A percentile compares a stretch with the other conserved stretches of the same genome.
phyloP scores from a whole-genome alignment of 2,329 filamentous ascomycete species.

The Venturia effusa region DNA sequence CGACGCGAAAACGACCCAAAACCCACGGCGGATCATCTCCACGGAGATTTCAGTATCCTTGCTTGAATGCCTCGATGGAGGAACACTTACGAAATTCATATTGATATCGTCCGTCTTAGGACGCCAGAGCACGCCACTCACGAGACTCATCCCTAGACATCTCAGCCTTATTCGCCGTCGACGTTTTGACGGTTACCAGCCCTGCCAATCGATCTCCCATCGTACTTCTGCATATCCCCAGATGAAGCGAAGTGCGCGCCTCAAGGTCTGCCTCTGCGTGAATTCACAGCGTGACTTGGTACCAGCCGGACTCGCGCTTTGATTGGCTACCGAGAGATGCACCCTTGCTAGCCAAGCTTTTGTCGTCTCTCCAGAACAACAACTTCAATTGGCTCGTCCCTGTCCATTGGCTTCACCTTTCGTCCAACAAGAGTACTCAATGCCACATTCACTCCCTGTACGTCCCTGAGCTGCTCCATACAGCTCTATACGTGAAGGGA shows the following conservation, averaged over 20 bases:
- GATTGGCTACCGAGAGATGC: not conserved
- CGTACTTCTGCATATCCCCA: not conserved
- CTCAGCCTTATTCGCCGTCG: not conserved
- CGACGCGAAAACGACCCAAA: not conserved
- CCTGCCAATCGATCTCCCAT: not conserved
- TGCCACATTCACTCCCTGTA: not conserved
- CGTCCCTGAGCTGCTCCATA: slow-evolving; percentile 1
- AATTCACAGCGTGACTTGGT: not conserved
- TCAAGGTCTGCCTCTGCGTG: not conserved
- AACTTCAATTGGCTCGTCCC: not conserved
- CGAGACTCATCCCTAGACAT: not conserved
- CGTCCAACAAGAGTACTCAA: not conserved
- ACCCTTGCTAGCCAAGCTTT: not conserved
- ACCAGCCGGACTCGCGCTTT: not conserved
- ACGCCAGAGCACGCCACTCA: not conserved
- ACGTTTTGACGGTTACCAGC: not conserved
- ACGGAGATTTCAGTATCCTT: not conserved
- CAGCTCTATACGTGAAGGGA: not conserved
- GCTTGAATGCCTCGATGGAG: not conserved
- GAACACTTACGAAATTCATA: not conserved
- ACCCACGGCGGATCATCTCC: not conserved
- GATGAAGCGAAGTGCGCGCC: not conserved
- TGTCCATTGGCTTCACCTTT: not conserved
- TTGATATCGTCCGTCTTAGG: not conserved
- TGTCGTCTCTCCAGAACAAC: not conserved